Evolutionary conservation across 345 rosid genomes (phyloP).

Genomic region (Salix dunnii): DNA sequence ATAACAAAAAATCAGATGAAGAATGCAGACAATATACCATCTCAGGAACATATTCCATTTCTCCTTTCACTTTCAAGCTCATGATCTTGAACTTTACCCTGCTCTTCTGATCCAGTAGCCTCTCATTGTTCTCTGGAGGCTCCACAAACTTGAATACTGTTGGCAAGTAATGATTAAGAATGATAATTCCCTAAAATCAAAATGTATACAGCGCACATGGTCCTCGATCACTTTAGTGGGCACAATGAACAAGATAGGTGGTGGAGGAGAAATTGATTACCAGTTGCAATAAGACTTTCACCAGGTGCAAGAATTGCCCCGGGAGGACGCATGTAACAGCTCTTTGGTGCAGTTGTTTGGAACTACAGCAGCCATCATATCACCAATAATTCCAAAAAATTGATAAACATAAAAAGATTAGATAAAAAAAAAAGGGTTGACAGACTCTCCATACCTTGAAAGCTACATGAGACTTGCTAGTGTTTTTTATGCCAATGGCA

Average conservation of each 20-base stretch:
- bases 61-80: conserved; percentile 33
- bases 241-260: background rate
- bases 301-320: conserved; percentile 36
- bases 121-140: conserved; percentile 36
- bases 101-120: conserved; percentile 28
- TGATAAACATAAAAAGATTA: background rate
- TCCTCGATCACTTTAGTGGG: background rate
- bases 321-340: conserved; percentile 39
- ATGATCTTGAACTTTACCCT: conserved; percentile 38
- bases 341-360: conserved; percentile 39
- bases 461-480: conserved; percentile 31
- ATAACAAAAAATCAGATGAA: background rate
- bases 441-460: conserved; percentile 24
- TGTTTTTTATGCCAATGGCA: conserved; percentile 34
- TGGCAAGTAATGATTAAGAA: background rate
- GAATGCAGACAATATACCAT: conserved; percentile 16
- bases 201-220: background rate
- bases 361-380: conserved; percentile 6
- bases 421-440: background rate
- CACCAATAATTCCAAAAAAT: background rate
- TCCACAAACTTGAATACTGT: conserved; percentile 40
- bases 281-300: conserved; percentile 35
- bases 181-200: background rate
- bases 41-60: conserved; percentile 33
- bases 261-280: conserved; percentile 9